A percentile compares a stretch with the other conserved stretches of the same genome.
phyloP scores from a whole-genome alignment of 2,329 filamentous ascomycete species.

The Xylariaceae sp. region DNA sequence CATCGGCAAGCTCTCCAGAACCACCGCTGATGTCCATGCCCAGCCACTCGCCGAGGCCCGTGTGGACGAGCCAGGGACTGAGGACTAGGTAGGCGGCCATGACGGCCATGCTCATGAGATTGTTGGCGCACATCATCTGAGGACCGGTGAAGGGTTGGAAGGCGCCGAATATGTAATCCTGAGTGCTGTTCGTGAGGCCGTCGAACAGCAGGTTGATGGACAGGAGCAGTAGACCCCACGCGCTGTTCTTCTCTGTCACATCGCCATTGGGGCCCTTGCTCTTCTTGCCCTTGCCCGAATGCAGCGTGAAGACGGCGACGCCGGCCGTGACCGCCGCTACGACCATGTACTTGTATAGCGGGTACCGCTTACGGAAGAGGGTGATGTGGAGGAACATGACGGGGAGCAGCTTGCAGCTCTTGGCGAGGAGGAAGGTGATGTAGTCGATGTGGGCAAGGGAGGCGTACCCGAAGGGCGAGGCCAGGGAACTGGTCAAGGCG shows the following conservation, averaged over 20 bases:
- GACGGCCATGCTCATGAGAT: slow-evolving; percentile 75
- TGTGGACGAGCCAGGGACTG: slow-evolving; percentile 73
- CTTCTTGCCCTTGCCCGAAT: slow-evolving; percentile 54
- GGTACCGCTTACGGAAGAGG: slow-evolving; percentile 82
- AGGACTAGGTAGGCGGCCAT: slow-evolving; percentile 72
- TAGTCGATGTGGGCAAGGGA: slow-evolving; percentile 93
- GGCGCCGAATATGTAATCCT: slow-evolving; percentile 83
- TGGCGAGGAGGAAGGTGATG: slow-evolving; percentile 94
- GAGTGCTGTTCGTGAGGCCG: slow-evolving; percentile 90
- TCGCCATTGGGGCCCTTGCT: slow-evolving; percentile 43
- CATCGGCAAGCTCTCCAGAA: slow-evolving; percentile 73
- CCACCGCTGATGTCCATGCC: slow-evolving; percentile 59
- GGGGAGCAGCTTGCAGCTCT: slow-evolving; percentile 96
- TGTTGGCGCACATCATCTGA: slow-evolving; percentile 99
- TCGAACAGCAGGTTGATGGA: slow-evolving; percentile 91
- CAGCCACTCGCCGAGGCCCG: slow-evolving; percentile 57
- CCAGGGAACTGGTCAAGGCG: slow-evolving; percentile 79
- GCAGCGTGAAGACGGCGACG: slow-evolving; percentile 91
- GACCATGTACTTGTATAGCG: slow-evolving; percentile 93
- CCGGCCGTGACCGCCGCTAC: slow-evolving; percentile 86
- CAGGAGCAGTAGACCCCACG: slow-evolving; percentile 78
- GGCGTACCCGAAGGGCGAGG: slow-evolving; percentile 93
- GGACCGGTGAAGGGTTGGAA: slow-evolving; percentile 81
- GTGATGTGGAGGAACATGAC: slow-evolving; percentile 97
- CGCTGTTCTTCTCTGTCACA: slow-evolving; percentile 52